Evolutionary conservation across 1,284 basidiomycete genomes (phyloP).

Genomic region (Pseudozyma sp.): DNA sequence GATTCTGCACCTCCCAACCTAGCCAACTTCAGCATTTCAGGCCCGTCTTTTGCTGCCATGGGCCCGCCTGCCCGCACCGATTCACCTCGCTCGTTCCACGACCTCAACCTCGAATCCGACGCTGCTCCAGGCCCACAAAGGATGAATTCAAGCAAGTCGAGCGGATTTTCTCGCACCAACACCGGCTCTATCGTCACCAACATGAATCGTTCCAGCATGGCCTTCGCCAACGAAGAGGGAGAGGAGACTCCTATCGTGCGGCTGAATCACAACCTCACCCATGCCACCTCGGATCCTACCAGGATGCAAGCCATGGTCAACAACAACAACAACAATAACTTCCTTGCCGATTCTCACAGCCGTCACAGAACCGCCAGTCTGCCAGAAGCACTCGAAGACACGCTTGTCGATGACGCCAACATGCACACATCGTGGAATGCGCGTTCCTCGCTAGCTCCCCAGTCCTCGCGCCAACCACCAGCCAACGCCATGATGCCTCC

Average conservation of each 20-base stretch:
- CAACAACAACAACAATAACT: constrained; percentile 12
- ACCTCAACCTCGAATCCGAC: constrained; percentile 33
- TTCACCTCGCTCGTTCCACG: constrained; percentile 46
- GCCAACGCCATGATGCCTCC: constrained; percentile 39
- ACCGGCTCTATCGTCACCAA: constrained; percentile 55
- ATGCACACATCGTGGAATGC: constrained; percentile 23
- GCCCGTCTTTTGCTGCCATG: constrained; percentile 12
- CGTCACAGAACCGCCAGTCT: constrained; percentile 44
- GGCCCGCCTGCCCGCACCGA: constrained; percentile 41
- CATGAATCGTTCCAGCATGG: constrained; percentile 32
- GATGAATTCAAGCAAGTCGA: constrained; percentile 33
- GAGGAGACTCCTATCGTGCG: constrained; percentile 59
- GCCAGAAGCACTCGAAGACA: constrained; percentile 24
- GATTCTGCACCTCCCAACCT: constrained; percentile 41
- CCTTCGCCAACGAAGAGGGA: constrained; percentile 49
- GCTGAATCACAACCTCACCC: constrained; percentile 17
- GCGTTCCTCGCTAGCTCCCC: constrained; percentile 14
- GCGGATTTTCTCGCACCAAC: constrained; percentile 49
- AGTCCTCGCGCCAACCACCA: constrained; percentile 7
- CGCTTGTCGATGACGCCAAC: constrained; percentile 7
- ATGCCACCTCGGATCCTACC: constrained; percentile 25
- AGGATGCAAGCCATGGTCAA: constrained; percentile 22
- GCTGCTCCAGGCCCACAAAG: constrained; percentile 37
- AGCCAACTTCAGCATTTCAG: constrained; percentile 34
- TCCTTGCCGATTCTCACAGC: constrained; percentile 20